phyloP scores from a whole-genome alignment of 192 early-diverging fungal genomes.

The Coemansia umbellata region DNA sequence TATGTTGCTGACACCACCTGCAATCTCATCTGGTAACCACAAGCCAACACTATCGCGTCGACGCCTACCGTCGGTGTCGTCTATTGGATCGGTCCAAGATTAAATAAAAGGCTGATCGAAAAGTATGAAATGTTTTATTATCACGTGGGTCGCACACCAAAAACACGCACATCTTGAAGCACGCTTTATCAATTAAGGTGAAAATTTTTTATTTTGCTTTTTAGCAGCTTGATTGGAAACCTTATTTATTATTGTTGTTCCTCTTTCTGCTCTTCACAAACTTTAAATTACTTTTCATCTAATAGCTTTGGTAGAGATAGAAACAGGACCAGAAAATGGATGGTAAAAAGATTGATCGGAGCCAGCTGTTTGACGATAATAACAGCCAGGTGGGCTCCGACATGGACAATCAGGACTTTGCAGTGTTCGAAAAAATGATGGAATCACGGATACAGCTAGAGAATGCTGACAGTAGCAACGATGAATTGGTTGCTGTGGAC shows the following conservation, averaged over 20 bases:
- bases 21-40: not conserved
- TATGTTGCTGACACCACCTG: not conserved
- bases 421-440: constrained; percentile 41
- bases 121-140: no score
- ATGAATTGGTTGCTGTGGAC: not conserved
- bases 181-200: not conserved
- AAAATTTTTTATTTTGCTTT: not conserved
- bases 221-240: no score
- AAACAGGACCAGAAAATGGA: constrained; percentile 6
- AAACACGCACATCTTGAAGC: not conserved
- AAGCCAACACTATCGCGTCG: constrained; percentile 34
- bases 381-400: not conserved
- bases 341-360: constrained; percentile 35
- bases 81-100: not conserved
- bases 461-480: not conserved
- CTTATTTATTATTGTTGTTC: no score
- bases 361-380: constrained; percentile 28
- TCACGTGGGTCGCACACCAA: not conserved
- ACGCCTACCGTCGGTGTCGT: constrained; percentile 28
- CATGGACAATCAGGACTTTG: constrained; percentile 32
- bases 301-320: not conserved
- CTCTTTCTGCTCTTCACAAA: no score
- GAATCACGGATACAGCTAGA: constrained; percentile 18
- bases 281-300: no score
- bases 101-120: no score